phyloP scores from a whole-genome alignment of 345 rosid genomes.

The Linum usitatissimum region DNA sequence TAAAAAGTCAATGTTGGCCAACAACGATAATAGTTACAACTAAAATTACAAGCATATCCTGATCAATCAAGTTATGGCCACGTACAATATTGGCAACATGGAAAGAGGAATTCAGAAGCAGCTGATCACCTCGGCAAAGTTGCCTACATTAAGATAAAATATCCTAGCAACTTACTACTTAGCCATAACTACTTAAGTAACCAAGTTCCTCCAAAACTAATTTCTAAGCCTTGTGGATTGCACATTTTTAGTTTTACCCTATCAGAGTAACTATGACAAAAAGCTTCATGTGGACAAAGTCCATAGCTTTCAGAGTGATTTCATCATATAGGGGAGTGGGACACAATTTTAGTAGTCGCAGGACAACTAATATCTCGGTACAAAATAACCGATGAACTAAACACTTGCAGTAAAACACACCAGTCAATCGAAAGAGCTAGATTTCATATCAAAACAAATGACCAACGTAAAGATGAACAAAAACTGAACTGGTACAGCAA shows the following conservation, averaged over 20 bases:
- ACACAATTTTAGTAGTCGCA: background rate
- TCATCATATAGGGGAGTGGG: constrained; percentile 48
- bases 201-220: background rate
- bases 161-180: too few species aligned
- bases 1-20: too few species aligned
- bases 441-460: background rate
- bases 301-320: constrained; percentile 42
- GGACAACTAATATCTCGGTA: background rate
- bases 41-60: too few species aligned
- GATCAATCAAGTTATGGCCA: background rate
- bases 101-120: background rate
- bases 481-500: background rate
- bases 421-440: background rate
- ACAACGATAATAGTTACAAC: too few species aligned
- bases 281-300: constrained; percentile 50
- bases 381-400: background rate
- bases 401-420: background rate
- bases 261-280: constrained; percentile 85
- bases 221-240: background rate
- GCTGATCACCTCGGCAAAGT: background rate
- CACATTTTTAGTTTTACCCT: constrained; percentile 23
- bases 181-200: too few species aligned
- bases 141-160: background rate
- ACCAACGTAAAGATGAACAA: too few species aligned
- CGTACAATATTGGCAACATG: background rate